Evolutionary conservation across 2,329 filamentous ascomycete genomes (phyloP).

Genomic region (Fusarium austroafricanum): DNA sequence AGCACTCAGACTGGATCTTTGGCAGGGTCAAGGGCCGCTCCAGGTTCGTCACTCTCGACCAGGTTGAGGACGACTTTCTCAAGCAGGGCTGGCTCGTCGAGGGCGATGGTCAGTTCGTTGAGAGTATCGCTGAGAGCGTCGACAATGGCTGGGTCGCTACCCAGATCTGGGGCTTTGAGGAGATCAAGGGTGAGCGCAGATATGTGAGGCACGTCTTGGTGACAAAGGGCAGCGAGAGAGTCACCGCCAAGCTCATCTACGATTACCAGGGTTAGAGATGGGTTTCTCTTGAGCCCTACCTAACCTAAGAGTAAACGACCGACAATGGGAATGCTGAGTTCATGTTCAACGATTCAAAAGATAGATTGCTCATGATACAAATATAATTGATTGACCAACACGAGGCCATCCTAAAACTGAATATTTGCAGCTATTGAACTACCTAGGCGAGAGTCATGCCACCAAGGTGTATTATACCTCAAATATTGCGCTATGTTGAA

Average conservation of each 20-base stretch:
- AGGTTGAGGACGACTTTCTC: conserved; percentile 67
- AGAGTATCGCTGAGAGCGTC: conserved; percentile 69
- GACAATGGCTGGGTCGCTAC: conserved; percentile 65
- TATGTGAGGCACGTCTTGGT: conserved; percentile 66
- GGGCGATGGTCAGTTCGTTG: conserved; percentile 70
- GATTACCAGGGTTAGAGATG: conserved; percentile 56
- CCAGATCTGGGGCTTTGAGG: conserved; percentile 72
- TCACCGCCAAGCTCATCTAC: conserved; percentile 66
- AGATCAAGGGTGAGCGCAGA: conserved; percentile 62
- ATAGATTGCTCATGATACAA: neutral
- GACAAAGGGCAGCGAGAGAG: conserved; percentile 61
- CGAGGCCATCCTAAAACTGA: neutral
- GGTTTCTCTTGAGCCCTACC: neutral
- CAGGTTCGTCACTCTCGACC: conserved; percentile 60
- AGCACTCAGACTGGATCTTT: conserved; percentile 84
- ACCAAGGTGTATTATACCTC: conserved; percentile 10
- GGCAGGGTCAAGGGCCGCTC: conserved; percentile 74
- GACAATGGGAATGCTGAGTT: neutral
- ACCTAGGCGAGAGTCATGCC: neutral
- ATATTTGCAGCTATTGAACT: neutral
- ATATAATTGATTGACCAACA: conserved; percentile 7
- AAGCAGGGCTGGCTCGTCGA: conserved; percentile 70
- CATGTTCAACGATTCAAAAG: neutral
- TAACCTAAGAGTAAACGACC: neutral
- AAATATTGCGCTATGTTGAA: conserved; percentile 38